Base-by-base conservation (phyloP, 1,284 basidiomycete species). In the Mycena sp. region DNA sequence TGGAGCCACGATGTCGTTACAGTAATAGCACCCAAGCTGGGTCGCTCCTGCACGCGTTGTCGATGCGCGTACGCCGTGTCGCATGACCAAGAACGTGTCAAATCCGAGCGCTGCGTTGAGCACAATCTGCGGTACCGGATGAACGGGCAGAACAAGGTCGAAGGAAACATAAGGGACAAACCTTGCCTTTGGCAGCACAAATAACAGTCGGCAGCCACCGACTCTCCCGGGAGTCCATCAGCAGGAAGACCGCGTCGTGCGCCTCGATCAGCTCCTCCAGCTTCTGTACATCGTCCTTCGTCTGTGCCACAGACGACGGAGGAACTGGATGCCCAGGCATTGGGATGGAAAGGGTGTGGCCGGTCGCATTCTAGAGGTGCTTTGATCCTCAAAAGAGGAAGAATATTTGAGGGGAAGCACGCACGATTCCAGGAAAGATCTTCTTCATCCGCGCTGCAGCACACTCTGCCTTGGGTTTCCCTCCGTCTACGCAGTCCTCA, bases 221-320 rank as follows among this genome's bases (percentile, higher is more conserved):
- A 70, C 93, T 96, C 78, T 99, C 97, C 37, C 97, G 83, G 26
- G 95, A 98, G 76, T 99, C 97, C 96, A 98, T 99, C n/a, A 99
- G 82, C 21, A 99, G 80, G 78, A 96, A 99, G 2, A 99, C 81
- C 0, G 85, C 96, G 72, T 99, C 96, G 73, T 99, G 97, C 28
- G 84, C 80, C 25, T 92, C 87, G 54, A 99, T 83, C 7, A 99
- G 86, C 25, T 81, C 73, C 72, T 97, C 95, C 3, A 99, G 83
- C 67, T 81, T 80, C 26, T 78, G 78, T 0, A 99, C 88, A 63
- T 94, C 91, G 32, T 84, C 81, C 72, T 87, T 85, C 0, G 87
- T 81, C 67, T 89, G 84, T 5, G 83, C 83, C 3, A 88, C 73
- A 0, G 85, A 83, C 0, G 80, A 74, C 0, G 85, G 80, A 16